Percentiles rank a stretch among this genome's conserved stretches.
Evolutionary conservation across 345 rosid species (phyloP).

Genomic region (Rhizophora apiculata): DNA sequence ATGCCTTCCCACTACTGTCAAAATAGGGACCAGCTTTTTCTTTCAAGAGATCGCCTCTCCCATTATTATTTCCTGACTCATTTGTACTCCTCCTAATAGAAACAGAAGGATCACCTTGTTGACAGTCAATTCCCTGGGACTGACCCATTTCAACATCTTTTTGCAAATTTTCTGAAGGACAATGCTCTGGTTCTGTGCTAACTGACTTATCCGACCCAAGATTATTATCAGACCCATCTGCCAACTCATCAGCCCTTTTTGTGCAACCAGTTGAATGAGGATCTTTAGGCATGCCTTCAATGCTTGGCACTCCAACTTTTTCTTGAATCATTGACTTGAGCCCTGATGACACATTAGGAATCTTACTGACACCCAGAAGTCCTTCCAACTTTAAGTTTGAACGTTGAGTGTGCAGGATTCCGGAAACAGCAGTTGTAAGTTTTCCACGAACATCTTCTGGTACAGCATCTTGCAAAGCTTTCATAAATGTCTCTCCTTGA

Average conservation of each 20-base stretch:
- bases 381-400: constrained; percentile 45
- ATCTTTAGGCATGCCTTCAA: constrained; percentile 35
- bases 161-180: constrained; percentile 36
- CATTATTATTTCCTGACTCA: constrained; percentile 40
- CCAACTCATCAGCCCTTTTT: constrained; percentile 38
- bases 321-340: constrained; percentile 38
- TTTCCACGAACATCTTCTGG: constrained; percentile 92
- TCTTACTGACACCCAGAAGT: constrained; percentile 35
- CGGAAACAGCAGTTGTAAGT: constrained; percentile 63
- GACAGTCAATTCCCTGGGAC: constrained; percentile 26
- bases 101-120: constrained; percentile 37
- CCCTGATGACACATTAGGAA: constrained; percentile 39
- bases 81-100: constrained; percentile 29
- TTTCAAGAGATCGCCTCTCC: constrained; percentile 30
- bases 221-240: constrained; percentile 31
- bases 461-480: constrained; percentile 86
- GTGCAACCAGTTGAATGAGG: constrained; percentile 36
- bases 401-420: constrained; percentile 53
- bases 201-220: constrained; percentile 35
- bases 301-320: constrained; percentile 32
- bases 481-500: constrained; percentile 81
- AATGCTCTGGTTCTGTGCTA: constrained; percentile 38
- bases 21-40: constrained; percentile 34
- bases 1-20: constrained; percentile 40
- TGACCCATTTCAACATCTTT: constrained; percentile 36